Evolutionary conservation across 768 basidiomycete species (phyloP).

Genomic region (Hydnomerulius pinastri): DNA sequence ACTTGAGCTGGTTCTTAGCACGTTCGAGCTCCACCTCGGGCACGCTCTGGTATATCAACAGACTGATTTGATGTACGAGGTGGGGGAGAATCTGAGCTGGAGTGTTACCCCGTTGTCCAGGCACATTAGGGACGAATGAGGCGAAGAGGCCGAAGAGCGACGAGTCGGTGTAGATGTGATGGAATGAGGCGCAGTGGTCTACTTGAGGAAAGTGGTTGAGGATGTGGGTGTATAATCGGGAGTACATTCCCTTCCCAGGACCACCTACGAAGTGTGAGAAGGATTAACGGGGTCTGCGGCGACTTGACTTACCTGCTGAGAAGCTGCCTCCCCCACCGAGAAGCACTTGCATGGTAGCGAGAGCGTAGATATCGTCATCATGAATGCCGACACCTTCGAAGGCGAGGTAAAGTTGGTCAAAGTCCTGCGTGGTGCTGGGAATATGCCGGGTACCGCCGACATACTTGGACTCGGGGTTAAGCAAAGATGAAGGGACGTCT

Average conservation of each 20-base stretch:
- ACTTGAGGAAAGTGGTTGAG: conserved; percentile 92
- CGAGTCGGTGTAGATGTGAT: conserved; percentile 95
- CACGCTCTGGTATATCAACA: conserved; percentile 71
- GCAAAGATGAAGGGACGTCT: conserved; percentile 4
- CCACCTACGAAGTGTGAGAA: conserved; percentile 55
- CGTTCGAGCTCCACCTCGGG: conserved; percentile 72
- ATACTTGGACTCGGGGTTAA: conserved; percentile 55
- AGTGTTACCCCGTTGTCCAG: conserved; percentile 58
- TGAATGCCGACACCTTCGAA: conserved; percentile 92
- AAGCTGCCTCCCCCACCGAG: conserved; percentile 96
- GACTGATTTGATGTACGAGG: conserved; percentile 84
- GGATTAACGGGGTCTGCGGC: neutral
- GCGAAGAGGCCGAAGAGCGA: conserved; percentile 92
- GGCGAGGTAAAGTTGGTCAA: conserved; percentile 90
- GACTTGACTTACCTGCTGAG: conserved; percentile 67
- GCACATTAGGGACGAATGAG: conserved; percentile 70
- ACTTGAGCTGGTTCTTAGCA: conserved; percentile 95
- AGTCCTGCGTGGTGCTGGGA: conserved; percentile 60
- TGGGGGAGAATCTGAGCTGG: conserved; percentile 77
- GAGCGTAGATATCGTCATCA: conserved; percentile 88
- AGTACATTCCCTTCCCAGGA: conserved; percentile 99
- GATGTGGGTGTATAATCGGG: conserved; percentile 92
- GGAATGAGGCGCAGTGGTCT: conserved; percentile 95
- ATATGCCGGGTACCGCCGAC: conserved; percentile 84
- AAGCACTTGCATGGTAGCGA: conserved; percentile 93